Evolutionary conservation across 1,139 yeast genomes (phyloP).

Genomic region (Lodderomyces pseudojiufengensis): DNA sequence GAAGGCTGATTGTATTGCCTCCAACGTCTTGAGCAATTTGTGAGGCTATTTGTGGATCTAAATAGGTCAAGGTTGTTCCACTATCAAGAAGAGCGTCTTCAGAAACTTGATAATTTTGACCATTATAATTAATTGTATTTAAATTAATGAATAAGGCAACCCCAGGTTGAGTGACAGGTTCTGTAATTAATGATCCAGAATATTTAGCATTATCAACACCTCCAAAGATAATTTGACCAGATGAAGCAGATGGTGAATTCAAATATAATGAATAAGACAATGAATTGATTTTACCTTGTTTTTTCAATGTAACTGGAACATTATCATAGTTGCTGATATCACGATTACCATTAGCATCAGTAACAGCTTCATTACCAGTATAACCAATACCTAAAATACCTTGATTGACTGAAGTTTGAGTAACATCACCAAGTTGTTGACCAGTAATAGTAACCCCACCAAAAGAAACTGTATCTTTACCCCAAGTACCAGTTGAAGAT

Average conservation of each 20-base stretch:
- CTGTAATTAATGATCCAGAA: slow-evolving; percentile 17
- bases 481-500: slow-evolving; percentile 52
- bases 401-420: slow-evolving; percentile 8
- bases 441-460: slow-evolving; percentile 12
- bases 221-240: slow-evolving; percentile 28
- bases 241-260: slow-evolving; percentile 17
- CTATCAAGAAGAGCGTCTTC: slow-evolving; percentile 18
- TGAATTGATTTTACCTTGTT: slow-evolving; percentile 46
- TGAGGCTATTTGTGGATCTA: slow-evolving; percentile 17
- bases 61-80: slow-evolving; percentile 28
- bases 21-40: slow-evolving; percentile 13
- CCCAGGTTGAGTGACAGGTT: slow-evolving; percentile 7
- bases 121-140: slow-evolving; percentile 5
- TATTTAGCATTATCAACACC: slow-evolving; percentile 29
- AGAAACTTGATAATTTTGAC: not conserved
- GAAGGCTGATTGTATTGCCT: slow-evolving; percentile 16
- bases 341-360: slow-evolving; percentile 23
- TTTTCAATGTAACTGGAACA: slow-evolving; percentile 27
- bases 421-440: slow-evolving; percentile 19
- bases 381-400: slow-evolving; percentile 23
- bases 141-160: slow-evolving; percentile 6
- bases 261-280: slow-evolving; percentile 35
- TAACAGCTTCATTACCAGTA: slow-evolving; percentile 10
- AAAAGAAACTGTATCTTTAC: slow-evolving; percentile 32
- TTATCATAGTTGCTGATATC: slow-evolving; percentile 24